Evolutionary conservation across 441 rosid genomes (phyloP), one percentile per base, ranked within the genome.

Genomic region (Jatropha podagrica): DNA sequence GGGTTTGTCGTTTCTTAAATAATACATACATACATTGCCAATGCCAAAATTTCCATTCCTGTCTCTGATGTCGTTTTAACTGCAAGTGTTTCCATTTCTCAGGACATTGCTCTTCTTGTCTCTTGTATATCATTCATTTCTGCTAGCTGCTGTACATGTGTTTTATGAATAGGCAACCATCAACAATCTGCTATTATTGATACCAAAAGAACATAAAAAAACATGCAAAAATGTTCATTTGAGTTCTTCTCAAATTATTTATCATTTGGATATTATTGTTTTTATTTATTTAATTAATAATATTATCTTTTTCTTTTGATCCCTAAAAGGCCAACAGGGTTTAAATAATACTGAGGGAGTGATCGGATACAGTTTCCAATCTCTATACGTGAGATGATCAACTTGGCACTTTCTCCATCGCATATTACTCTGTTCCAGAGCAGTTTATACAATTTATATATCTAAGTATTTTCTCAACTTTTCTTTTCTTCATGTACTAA

Each of bases 1-100:
- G 69, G 73, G 42, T 77, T 72, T 72, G 74, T 76, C 69, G 54
- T 41, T 66, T 46, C 49, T 18, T n/a, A 18, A 26, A 9, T 12
- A 27, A 32, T 42, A 26, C n/a, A 44, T 32, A 32, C 32, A 32
- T 32, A 32, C 32, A 32, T 32, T 2, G 32, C 32, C 32, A 32
- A 32, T 32, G 32, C 32, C 32, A 32, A 55, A 20, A 51, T 58
- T 75, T 75, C 74, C 62, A 56, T 66, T 77, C 68, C 77, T 76
- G 66, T 82, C 79, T 81, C 79, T 71, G 65, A 23, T 77, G 74
- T 73, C 78, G 54, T 77, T 72, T 76, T 64, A 68, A 65, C 81
- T 64, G 58, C 74, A 40, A 61, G 51, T 83, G 87, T 78, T 84
- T 75, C 87, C 78, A 20, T 81, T 83, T 82, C 71, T 44, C 69